These are phyloP conservation scores for Thyridium curvatum DNA, from an alignment of 2,329 filamentous ascomycete species.

Conservation along the genomic window DNA sequence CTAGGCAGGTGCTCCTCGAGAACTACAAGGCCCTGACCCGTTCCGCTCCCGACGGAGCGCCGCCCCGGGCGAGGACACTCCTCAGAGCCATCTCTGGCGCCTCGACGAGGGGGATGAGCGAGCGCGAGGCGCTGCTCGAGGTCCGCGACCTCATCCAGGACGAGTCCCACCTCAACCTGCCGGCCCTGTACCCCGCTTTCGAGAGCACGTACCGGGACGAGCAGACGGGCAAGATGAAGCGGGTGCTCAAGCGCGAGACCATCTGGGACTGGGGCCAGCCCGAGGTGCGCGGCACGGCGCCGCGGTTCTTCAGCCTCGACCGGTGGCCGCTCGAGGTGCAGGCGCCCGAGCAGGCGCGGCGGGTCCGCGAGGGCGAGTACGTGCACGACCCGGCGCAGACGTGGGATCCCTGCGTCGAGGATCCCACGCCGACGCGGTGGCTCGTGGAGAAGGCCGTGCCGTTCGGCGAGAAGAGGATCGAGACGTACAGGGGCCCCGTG, in stretches of 20 bases:
- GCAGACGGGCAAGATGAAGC: slow-evolving; percentile 5
- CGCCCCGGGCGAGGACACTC: too few species aligned
- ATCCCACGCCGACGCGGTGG: slow-evolving; percentile 15
- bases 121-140: slow-evolving; percentile 13
- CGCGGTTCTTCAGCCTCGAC: slow-evolving; percentile 36
- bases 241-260: slow-evolving; percentile 15
- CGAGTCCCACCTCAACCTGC: slow-evolving; percentile 35
- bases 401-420: slow-evolving; percentile 18
- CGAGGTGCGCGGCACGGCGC: slow-evolving; percentile 12
- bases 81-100: too few species aligned
- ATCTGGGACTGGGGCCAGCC: slow-evolving; percentile 28
- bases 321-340: slow-evolving; percentile 41
- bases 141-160: slow-evolving; percentile 33
- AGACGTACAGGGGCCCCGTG: slow-evolving; percentile 21
- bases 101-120: slow-evolving; percentile 6
- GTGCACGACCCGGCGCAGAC: slow-evolving; percentile 12
- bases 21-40: too few species aligned
- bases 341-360: slow-evolving; percentile 16
- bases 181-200: slow-evolving; percentile 33
- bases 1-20: too few species aligned
- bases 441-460: slow-evolving; percentile 13
- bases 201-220: not conserved
- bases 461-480: slow-evolving; percentile 14
- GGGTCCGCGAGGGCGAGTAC: slow-evolving; percentile 21
- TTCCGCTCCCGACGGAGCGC: too few species aligned